Percentiles rank a stretch among this genome's conserved stretches.
These are phyloP conservation scores for Hyphopichia fennica DNA, from an alignment of 1,139 yeast genomes.

Conservation along the genomic window DNA sequence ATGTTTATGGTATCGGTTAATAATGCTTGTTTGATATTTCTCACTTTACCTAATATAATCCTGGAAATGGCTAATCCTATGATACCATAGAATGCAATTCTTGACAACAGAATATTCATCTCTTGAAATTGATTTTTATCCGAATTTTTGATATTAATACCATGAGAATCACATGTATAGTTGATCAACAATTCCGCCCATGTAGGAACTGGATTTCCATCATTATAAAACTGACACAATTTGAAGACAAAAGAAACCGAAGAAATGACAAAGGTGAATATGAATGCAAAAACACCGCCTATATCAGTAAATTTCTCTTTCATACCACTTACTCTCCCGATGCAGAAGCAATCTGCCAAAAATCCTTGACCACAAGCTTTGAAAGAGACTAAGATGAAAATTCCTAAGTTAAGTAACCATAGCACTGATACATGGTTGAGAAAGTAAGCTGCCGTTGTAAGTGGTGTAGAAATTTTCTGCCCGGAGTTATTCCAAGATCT, in stretches of 20 bases:
- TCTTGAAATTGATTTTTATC: conserved; percentile 26
- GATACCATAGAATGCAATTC: conserved; percentile 23
- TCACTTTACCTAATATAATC: conserved; percentile 24
- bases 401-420: conserved; percentile 50
- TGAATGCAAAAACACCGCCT: conserved; percentile 36
- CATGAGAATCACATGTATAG: conserved; percentile 24
- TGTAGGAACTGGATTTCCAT: conserved; percentile 51
- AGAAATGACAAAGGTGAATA: conserved; percentile 36
- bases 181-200: conserved; percentile 30
- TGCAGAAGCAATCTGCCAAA: conserved; percentile 12
- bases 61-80: conserved; percentile 22
- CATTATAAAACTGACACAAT: conserved; percentile 51
- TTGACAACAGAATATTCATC: conserved; percentile 29
- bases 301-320: conserved; percentile 15
- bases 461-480: conserved; percentile 61
- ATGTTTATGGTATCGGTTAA: conserved; percentile 47
- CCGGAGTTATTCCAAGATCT: conserved; percentile 92
- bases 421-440: conserved; percentile 31
- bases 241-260: conserved; percentile 57
- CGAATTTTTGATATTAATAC: conserved; percentile 12
- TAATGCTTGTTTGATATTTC: conserved; percentile 22
- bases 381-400: conserved; percentile 32
- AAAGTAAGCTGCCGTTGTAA: conserved; percentile 49
- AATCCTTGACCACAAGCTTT: conserved; percentile 31
- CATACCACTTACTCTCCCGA: conserved; percentile 4